Base-by-base conservation (phyloP, 164 flowering plant genomes). In the Vitis riparia region DNA sequence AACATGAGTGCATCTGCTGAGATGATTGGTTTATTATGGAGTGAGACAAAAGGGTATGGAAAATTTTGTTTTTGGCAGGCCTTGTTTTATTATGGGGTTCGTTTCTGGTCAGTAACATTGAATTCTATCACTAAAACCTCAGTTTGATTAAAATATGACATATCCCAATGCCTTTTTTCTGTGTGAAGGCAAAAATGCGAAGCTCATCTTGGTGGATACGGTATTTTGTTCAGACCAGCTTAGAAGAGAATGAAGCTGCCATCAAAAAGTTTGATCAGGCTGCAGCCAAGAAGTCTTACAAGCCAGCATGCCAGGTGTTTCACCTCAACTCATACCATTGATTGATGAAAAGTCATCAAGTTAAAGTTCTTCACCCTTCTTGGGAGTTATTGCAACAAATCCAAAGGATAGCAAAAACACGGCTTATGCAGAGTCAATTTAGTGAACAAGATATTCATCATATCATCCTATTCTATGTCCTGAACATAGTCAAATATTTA, bases 201-300 rank as follows among this genome's bases (percentile, higher is more conserved):
- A 91, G 90, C 76, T 71, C 91, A 12, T 83, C 97, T 14, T 93
- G 95, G 98, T 93, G 98, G 98, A 80, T 81, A 52, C 85, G 89
- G 17, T 91, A 78, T 77, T 93, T 91, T 68, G 82, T 82, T 58
- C 92, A 89, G 72, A 87, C 81, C 10, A 85, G 88, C 76, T 74
- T 91, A 68, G 93, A 86, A 72, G 94, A 87, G 76, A 93, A 91
- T 63, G 91, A 89, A 71, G 79, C 72, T 68, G 92, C 84, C 37
- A 51, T 62, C n/a, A 91, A 91, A 86, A 91, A 89, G 78, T 93
- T 91, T 67, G 92, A 91, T 77, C 87, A 83, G 83, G 91, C 92
- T 67, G 86, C 90, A 29, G 50, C 75, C 63, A 85, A 85, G 85
- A 79, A 47, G 64, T 82, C 87, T 5, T 93, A 83, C 86, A 81